Percentiles rank a stretch among this genome's conserved stretches.
These are phyloP conservation scores for Kwoniella heveanensis DNA, from an alignment of 768 basidiomycete genomes.

Conservation along the genomic window DNA sequence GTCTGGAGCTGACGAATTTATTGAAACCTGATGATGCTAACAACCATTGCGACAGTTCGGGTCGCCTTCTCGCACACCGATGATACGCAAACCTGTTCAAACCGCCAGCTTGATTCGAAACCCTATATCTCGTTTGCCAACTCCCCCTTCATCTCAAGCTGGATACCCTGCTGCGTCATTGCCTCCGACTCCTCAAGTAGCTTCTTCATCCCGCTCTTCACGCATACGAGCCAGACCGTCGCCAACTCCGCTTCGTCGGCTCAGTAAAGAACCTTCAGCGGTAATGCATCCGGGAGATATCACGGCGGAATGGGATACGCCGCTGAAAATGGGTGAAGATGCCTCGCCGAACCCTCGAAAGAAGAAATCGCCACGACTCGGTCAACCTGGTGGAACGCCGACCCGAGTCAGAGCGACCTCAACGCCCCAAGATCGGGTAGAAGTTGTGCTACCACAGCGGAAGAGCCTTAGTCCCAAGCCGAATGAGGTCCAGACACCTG, in stretches of 20 bases:
- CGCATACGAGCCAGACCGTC: constrained; percentile 26
- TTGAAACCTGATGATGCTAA: too few species aligned
- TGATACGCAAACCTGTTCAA: background rate
- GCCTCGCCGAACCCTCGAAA: constrained; percentile 32
- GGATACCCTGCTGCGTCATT: background rate
- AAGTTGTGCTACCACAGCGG: constrained; percentile 10
- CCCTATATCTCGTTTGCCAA: constrained; percentile 25
- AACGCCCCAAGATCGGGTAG: constrained; percentile 14
- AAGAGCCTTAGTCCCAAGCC: constrained; percentile 2
- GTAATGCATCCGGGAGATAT: constrained; percentile 2
- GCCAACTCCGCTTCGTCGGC: constrained; percentile 25
- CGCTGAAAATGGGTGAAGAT: constrained; percentile 15
- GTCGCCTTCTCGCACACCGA: constrained; percentile 9
- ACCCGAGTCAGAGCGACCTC: background rate
- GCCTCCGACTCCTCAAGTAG: constrained; percentile 6
- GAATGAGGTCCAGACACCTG: background rate
- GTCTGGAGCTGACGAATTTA: too few species aligned
- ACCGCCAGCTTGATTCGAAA: constrained; percentile 7
- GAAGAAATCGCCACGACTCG: constrained; percentile 31
- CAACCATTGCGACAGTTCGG: constrained; percentile 2
- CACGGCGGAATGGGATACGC: constrained; percentile 19
- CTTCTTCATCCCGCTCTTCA: background rate
- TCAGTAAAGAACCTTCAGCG: constrained; percentile 1
- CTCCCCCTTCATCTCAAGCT: constrained; percentile 34
- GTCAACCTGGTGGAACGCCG: constrained; percentile 8